Evolutionary conservation across 2,329 filamentous ascomycete genomes (phyloP).

Genomic region (Claviceps monticola): DNA sequence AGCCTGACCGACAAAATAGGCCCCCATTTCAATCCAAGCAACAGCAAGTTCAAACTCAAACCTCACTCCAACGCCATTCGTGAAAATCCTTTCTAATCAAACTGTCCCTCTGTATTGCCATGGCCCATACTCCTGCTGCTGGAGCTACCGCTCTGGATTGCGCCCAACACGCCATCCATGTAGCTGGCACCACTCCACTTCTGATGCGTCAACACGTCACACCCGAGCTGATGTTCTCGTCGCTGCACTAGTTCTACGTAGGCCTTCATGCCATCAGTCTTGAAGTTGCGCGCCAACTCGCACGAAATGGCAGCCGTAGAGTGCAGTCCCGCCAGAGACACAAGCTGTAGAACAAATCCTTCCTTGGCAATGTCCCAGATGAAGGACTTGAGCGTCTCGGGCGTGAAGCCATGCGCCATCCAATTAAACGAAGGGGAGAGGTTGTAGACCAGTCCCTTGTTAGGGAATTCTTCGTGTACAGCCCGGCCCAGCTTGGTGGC

Average conservation of each 20-base stretch:
- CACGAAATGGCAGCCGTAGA: constrained; percentile 50
- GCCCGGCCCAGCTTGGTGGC: constrained; percentile 61
- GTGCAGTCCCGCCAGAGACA: constrained; percentile 53
- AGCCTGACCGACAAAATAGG: background rate
- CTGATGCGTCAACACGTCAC: constrained; percentile 90
- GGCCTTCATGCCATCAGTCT: constrained; percentile 85
- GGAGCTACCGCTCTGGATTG: constrained; percentile 82
- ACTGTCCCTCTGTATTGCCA: constrained; percentile 74
- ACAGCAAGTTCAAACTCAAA: background rate
- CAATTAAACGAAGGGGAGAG: constrained; percentile 96
- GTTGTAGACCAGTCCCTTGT: constrained; percentile 92
- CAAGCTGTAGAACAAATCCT: constrained; percentile 59
- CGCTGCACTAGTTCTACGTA: constrained; percentile 91
- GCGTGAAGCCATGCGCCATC: constrained; percentile 86
- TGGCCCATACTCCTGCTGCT: constrained; percentile 89
- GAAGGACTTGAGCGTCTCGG: constrained; percentile 72
- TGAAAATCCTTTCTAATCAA: constrained; percentile 20
- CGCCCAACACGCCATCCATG: constrained; percentile 79
- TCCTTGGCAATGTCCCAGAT: constrained; percentile 93
- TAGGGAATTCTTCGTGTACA: constrained; percentile 55
- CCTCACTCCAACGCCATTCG: background rate
- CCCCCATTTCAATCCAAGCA: background rate
- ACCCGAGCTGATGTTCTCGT: constrained; percentile 77
- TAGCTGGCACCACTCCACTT: constrained; percentile 62
- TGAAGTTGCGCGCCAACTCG: constrained; percentile 72